phyloP scores from a whole-genome alignment of 805 yeast genomes.

The Ogataea kodamae region DNA sequence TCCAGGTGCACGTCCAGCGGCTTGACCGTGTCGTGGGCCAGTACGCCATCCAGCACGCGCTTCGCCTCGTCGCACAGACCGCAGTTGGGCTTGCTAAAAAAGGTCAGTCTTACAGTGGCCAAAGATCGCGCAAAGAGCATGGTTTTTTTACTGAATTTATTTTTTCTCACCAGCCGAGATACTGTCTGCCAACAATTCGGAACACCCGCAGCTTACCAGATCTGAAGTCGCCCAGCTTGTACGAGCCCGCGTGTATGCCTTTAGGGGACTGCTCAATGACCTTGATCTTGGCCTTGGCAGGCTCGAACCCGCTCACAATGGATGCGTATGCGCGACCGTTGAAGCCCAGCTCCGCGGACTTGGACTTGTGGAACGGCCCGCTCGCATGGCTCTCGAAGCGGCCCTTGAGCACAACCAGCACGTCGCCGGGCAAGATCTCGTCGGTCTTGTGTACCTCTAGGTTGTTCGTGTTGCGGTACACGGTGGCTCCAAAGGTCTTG shows the following conservation, averaged over 20 bases:
- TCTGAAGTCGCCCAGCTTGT: conserved; percentile 68
- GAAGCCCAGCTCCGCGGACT: conserved; percentile 50
- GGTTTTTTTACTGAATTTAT: conserved; percentile 2
- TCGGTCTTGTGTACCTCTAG: conserved; percentile 49
- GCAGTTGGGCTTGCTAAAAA: conserved; percentile 69
- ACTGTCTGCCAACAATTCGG: conserved; percentile 70
- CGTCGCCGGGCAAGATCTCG: conserved; percentile 79
- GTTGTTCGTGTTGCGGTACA: conserved; percentile 56
- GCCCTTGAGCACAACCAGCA: conserved; percentile 72
- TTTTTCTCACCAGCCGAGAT: conserved; percentile 59
- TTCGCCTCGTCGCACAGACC: conserved; percentile 67
- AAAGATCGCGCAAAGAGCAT: conserved; percentile 1
- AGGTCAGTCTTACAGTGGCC: conserved; percentile 38
- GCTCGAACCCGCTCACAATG: conserved; percentile 71
- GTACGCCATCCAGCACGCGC: conserved; percentile 42
- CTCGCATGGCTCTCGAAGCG: conserved; percentile 65
- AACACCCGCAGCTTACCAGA: conserved; percentile 78
- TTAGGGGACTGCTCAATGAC: conserved; percentile 60
- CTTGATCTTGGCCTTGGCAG: conserved; percentile 62
- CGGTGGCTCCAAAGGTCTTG: conserved; percentile 69
- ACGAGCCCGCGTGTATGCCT: conserved; percentile 55
- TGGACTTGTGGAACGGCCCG: conserved; percentile 24
- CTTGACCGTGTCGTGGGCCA: conserved; percentile 26
- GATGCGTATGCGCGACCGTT: conserved; percentile 52
- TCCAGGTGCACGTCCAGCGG: conserved; percentile 32